Percentiles rank a stretch among this genome's conserved stretches.
phyloP scores from a whole-genome alignment of 768 basidiomycete genomes.

The Panaeolus cyanescens region DNA sequence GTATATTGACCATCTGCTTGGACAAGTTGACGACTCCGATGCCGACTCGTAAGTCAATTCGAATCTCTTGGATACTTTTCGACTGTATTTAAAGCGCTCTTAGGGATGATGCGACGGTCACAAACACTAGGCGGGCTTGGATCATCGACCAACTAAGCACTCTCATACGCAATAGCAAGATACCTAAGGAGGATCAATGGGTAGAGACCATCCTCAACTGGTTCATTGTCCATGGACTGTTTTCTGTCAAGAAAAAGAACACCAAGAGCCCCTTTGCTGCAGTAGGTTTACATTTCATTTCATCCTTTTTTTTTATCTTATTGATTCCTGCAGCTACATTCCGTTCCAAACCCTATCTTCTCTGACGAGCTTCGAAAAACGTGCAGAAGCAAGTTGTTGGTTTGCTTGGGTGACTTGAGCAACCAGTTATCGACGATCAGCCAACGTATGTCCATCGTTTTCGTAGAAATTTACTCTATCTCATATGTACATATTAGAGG shows the following conservation, averaged over 20 bases:
- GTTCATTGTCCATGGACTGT: slow-evolving; percentile 81
- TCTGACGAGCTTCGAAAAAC: slow-evolving; percentile 69
- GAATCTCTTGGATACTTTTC: slow-evolving; percentile 4
- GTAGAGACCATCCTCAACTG: slow-evolving; percentile 77
- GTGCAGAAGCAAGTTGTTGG: slow-evolving; percentile 71
- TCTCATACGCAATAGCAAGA: slow-evolving; percentile 75
- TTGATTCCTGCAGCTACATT: slow-evolving; percentile 50
- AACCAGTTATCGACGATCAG: slow-evolving; percentile 52
- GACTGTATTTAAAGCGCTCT: slow-evolving; percentile 34
- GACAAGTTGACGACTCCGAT: slow-evolving; percentile 56
- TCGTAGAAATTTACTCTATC: neutral
- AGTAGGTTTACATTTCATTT: slow-evolving; percentile 42
- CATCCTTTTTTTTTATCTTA: neutral
- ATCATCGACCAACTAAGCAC: slow-evolving; percentile 82
- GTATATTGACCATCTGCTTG: slow-evolving; percentile 75
- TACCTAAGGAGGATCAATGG: slow-evolving; percentile 83
- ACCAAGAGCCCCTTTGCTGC: slow-evolving; percentile 59
- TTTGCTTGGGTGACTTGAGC: slow-evolving; percentile 75
- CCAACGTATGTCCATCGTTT: slow-evolving; percentile 40
- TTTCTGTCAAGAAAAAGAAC: slow-evolving; percentile 71
- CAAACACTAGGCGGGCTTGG: slow-evolving; percentile 73
- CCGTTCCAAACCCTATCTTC: slow-evolving; percentile 64
- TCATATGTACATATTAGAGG: slow-evolving; percentile 30
- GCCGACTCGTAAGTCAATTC: slow-evolving; percentile 39
- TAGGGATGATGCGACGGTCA: slow-evolving; percentile 36